phyloP scores from a whole-genome alignment of 208 protist genomes.

The Acanthamoeba rhysodes region DNA sequence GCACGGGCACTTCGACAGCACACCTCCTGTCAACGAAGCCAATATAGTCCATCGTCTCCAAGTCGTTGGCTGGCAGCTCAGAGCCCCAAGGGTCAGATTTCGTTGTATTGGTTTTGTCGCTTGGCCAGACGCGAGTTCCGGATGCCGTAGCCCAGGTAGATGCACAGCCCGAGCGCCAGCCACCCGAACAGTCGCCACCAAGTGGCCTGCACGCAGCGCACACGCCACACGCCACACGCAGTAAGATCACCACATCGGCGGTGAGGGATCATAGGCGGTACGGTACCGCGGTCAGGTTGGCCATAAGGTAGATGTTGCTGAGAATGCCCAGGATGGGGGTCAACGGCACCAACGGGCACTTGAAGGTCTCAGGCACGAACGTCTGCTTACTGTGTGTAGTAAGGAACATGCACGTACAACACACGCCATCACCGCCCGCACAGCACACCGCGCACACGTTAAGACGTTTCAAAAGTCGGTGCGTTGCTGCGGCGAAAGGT shows the following conservation, averaged over 20 bases:
- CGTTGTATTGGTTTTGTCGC: not conserved
- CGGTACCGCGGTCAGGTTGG: not conserved
- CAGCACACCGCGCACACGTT: not conserved
- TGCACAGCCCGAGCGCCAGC: slow-evolving; percentile 36
- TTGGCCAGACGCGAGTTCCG: slow-evolving; percentile 23
- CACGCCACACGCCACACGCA: too few species aligned
- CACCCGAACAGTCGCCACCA: slow-evolving; percentile 29
- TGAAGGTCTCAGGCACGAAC: slow-evolving; percentile 22
- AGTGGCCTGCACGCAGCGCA: not conserved
- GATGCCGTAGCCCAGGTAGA: slow-evolving; percentile 65
- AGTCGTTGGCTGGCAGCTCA: too few species aligned
- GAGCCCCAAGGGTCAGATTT: not conserved
- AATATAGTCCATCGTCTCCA: too few species aligned
- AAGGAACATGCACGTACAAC: not conserved
- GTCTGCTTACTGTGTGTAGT: not conserved
- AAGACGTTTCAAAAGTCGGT: too few species aligned
- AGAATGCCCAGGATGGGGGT: slow-evolving; percentile 42
- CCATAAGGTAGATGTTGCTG: slow-evolving; percentile 57
- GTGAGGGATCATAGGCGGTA: too few species aligned
- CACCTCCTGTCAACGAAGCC: too few species aligned
- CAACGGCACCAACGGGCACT: slow-evolving; percentile 56
- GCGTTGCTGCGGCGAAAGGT: too few species aligned
- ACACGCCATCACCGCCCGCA: not conserved
- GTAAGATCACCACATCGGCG: too few species aligned
- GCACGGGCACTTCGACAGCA: too few species aligned